These are phyloP conservation scores for Cyclotella atomus DNA, from an alignment of 108 stramenopile genomes.

Conservation along the genomic window DNA sequence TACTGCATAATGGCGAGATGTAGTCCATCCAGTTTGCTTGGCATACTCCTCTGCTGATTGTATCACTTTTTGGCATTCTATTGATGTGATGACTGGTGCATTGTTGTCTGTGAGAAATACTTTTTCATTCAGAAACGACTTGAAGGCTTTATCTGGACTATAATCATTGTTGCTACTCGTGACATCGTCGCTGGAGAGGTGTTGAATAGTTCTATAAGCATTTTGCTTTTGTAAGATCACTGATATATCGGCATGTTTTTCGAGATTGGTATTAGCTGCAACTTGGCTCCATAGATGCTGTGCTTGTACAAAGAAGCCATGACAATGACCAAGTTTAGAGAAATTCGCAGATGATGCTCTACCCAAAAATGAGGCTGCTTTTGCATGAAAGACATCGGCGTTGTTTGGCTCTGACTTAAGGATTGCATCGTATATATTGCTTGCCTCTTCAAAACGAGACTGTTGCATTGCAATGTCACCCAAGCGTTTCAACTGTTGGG, in stretches of 20 bases:
- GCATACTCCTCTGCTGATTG: slow-evolving; percentile 48
- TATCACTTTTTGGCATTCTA: slow-evolving; percentile 64
- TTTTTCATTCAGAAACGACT: slow-evolving; percentile 33
- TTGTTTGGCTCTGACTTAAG: slow-evolving; percentile 26
- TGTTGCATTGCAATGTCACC: slow-evolving; percentile 73
- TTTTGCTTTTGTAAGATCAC: slow-evolving; percentile 63
- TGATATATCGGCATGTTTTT: slow-evolving; percentile 56
- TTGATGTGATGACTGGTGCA: slow-evolving; percentile 34
- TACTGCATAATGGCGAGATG: slow-evolving; percentile 93
- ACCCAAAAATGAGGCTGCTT: slow-evolving; percentile 43
- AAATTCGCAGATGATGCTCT: slow-evolving; percentile 28
- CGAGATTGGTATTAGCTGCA: slow-evolving; percentile 22
- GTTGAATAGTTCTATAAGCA: slow-evolving; percentile 48
- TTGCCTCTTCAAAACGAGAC: slow-evolving; percentile 55
- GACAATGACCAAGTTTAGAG: slow-evolving; percentile 59
- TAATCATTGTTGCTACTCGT: no score
- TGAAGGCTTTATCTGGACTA: slow-evolving; percentile 2
- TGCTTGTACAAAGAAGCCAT: slow-evolving; percentile 59
- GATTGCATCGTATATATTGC: slow-evolving; percentile 46
- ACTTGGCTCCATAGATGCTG: slow-evolving; percentile 73
- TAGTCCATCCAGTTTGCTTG: slow-evolving; percentile 77
- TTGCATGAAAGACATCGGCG: slow-evolving; percentile 47
- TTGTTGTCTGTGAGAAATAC: slow-evolving; percentile 43
- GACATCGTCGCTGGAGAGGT: no score
- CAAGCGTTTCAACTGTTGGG: slow-evolving; percentile 36